Conservation (phyloP, 2,329 filamentous ascomycete genomes). For the Fusarium circinatum region DNA sequence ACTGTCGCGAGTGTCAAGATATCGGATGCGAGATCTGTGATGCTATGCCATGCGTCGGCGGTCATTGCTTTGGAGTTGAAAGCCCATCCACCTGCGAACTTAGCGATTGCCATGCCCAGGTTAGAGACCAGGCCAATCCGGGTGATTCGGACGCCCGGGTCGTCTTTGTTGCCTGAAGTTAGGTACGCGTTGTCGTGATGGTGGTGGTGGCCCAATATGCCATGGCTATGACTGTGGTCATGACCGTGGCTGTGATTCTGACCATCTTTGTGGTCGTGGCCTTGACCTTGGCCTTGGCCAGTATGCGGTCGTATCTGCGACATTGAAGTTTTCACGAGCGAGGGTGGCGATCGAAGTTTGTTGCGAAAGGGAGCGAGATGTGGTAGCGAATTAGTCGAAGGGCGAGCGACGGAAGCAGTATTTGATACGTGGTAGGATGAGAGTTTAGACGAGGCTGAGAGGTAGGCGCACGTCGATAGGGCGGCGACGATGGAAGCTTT, state of each 20-base stretch:
- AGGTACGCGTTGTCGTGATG: slow-evolving; percentile 93
- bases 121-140: slow-evolving; percentile 78
- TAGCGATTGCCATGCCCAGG: slow-evolving; percentile 91
- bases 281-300: slow-evolving; percentile 36
- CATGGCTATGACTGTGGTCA: slow-evolving; percentile 39
- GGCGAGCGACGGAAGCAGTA: slow-evolving; percentile 22
- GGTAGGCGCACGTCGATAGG: slow-evolving; percentile 41
- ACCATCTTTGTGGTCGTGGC: slow-evolving; percentile 26
- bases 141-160: slow-evolving; percentile 72
- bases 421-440: slow-evolving; percentile 32
- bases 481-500: slow-evolving; percentile 40
- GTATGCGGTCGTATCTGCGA: slow-evolving; percentile 48
- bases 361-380: slow-evolving; percentile 38
- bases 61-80: slow-evolving; percentile 96
- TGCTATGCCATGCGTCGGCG: slow-evolving; percentile 93
- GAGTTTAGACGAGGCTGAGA: slow-evolving; percentile 36
- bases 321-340: slow-evolving; percentile 45
- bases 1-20: slow-evolving; percentile 94
- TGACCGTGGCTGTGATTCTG: slow-evolving; percentile 40
- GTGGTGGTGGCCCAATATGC: slow-evolving; percentile 67
- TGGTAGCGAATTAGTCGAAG: slow-evolving; percentile 34
- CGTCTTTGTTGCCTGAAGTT: slow-evolving; percentile 85
- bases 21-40: slow-evolving; percentile 95
- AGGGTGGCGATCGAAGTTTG: slow-evolving; percentile 31
- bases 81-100: slow-evolving; percentile 89